A percentile compares a stretch with the other conserved stretches of the same genome.
These are phyloP conservation scores for Colletotrichum sp. DNA, from an alignment of 2,329 filamentous ascomycete genomes.

Conservation along the genomic window DNA sequence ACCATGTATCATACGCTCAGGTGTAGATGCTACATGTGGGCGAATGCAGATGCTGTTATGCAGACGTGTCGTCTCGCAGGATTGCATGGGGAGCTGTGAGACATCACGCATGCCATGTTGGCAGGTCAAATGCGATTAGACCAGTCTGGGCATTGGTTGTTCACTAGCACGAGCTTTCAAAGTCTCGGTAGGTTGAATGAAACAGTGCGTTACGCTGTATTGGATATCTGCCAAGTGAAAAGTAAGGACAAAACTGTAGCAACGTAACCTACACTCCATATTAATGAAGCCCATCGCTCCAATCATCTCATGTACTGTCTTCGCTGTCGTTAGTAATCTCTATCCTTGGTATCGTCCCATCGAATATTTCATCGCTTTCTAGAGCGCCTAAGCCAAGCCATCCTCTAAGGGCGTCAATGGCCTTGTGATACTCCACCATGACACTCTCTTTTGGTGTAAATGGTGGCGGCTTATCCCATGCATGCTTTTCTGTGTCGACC, in stretches of 20 bases:
- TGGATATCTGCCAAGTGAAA: neutral
- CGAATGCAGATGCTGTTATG: neutral
- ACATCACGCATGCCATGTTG: neutral
- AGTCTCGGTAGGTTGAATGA: neutral
- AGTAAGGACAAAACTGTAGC: neutral
- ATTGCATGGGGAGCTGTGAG: neutral
- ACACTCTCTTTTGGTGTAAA: constrained; percentile 49
- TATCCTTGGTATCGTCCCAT: neutral
- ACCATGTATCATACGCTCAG: neutral
- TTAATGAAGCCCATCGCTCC: neutral
- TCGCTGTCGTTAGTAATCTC: neutral
- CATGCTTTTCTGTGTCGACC: constrained; percentile 50
- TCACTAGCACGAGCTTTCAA: neutral
- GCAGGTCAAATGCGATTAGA: neutral
- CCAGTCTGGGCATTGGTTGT: neutral
- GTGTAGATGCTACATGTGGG: neutral
- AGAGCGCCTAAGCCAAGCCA: constrained; percentile 33
- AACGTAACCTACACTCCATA: fast-evolving
- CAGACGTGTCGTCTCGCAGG: neutral
- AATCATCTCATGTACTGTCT: neutral
- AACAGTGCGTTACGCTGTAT: neutral
- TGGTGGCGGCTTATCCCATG: constrained; percentile 53
- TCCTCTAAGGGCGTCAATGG: constrained; percentile 42
- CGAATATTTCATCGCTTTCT: neutral
- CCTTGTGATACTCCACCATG: constrained; percentile 49